Base-by-base conservation (phyloP, 139 green algal species). In the Chlorella sp. region DNA sequence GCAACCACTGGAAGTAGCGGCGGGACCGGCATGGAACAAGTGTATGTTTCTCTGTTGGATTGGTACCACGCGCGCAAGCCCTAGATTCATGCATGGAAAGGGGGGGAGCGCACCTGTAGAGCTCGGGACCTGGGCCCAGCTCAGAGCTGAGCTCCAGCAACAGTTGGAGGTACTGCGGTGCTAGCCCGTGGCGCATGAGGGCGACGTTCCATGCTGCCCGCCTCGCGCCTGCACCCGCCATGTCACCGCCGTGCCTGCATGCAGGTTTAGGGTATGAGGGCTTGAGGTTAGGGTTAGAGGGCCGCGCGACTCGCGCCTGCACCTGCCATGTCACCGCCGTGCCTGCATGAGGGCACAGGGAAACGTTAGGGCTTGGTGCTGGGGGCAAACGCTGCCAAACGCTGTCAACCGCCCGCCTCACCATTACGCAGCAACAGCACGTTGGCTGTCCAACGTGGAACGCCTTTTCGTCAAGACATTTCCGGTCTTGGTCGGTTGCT, bases 311-410 rank as follows among this genome's bases (percentile, higher is more conserved):
- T 26, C n/a, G 70, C 68, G 2, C 88, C 86, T 3, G 67, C 77
- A 24, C 89, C 86, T 6, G 80, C 69, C 80, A 91, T 86, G 71
- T 91, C 88, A 31, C 67, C 69, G 29, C 82, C 85, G 77, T 88
- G 82, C 77, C 77, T 83, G 61, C 10, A 36, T 10, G 24, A 64
- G 69, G 10, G n/a, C n/a, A n/a, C n/a, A n/a, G n/a, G n/a, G n/a
- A n/a, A n/a, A n/a, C n/a, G n/a, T n/a, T n/a, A n/a, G n/a, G n/a
- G n/a, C n/a, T n/a, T n/a, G n/a, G n/a, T n/a, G n/a, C n/a, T n/a
- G n/a, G n/a, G n/a, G n/a, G n/a, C n/a, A n/a, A n/a, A n/a, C n/a
- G n/a, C n/a, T n/a, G n/a, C n/a, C n/a, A n/a, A n/a, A n/a, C n/a
- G n/a, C n/a, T n/a, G n/a, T n/a, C n/a, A n/a, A n/a, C n/a, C n/a